These are phyloP conservation scores for Yamadazyma epiphylla DNA, from an alignment of 1,139 yeast genomes.

Conservation along the genomic window DNA sequence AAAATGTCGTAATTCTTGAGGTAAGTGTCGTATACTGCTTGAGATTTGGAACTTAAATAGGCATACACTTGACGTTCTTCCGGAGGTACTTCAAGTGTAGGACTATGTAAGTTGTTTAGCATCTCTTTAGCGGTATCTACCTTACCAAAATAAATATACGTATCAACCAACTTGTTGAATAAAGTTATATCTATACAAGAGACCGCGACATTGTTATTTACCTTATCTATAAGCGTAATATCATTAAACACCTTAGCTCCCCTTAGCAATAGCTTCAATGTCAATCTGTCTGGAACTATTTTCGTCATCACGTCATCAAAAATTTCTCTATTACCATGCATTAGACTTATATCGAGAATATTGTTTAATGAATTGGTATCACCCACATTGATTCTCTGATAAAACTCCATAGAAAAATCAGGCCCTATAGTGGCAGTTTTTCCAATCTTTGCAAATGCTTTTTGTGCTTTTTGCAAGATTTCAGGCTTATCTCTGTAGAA, in stretches of 20 bases:
- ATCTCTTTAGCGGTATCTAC: slow-evolving; percentile 12
- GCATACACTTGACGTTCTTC: slow-evolving; percentile 7
- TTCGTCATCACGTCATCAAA: slow-evolving; percentile 8
- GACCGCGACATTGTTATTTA: neutral
- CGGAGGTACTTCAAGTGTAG: slow-evolving; percentile 3
- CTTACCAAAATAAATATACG: slow-evolving; percentile 10
- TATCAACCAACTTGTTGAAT: slow-evolving; percentile 15
- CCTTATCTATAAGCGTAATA: neutral
- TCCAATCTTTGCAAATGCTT: slow-evolving; percentile 5
- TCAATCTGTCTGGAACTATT: slow-evolving; percentile 12
- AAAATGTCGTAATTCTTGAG: slow-evolving; percentile 17
- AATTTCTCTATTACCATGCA: slow-evolving; percentile 7
- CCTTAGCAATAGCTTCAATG: slow-evolving; percentile 6
- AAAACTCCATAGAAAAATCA: slow-evolving; percentile 19
- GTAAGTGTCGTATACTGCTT: slow-evolving; percentile 13
- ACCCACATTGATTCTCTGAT: slow-evolving; percentile 8
- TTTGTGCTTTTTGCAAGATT: slow-evolving; percentile 11
- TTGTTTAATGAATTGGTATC: slow-evolving; percentile 11
- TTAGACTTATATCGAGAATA: slow-evolving; percentile 7
- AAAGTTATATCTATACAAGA: slow-evolving; percentile 14
- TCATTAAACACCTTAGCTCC: slow-evolving; percentile 3
- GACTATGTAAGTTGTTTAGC: no score
- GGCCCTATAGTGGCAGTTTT: slow-evolving; percentile 5
- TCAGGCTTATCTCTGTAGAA: slow-evolving; percentile 29
- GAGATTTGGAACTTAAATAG: slow-evolving; percentile 17